Evolutionary conservation across 176 grass and related monocot species (phyloP).

Genomic region (Eragrostis curvula): DNA sequence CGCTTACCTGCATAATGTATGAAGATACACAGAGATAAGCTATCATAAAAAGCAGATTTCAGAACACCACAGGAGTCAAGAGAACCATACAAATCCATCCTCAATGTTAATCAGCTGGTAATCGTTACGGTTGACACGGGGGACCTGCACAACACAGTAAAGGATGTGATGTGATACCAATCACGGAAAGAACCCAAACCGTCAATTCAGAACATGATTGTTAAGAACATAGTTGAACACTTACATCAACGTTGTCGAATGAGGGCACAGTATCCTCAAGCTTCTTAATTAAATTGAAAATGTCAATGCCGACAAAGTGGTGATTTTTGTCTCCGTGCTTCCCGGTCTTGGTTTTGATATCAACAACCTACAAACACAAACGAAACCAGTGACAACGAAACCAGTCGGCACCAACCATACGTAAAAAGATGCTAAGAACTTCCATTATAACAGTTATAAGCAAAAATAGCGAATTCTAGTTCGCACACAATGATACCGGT

Average conservation of each 20-base stretch:
- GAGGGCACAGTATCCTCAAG: conserved; percentile 80
- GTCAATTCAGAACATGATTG: neutral
- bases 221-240: neutral
- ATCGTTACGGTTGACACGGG: conserved; percentile 68
- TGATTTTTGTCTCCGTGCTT: conserved; percentile 76
- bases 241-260: conserved; percentile 72
- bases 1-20: conserved; percentile 52
- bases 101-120: conserved; percentile 85
- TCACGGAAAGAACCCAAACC: neutral
- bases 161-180: conserved; percentile 1
- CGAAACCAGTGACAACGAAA: neutral
- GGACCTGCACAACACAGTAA: conserved; percentile 50
- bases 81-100: conserved; percentile 68
- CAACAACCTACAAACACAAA: conserved; percentile 57
- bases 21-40: neutral
- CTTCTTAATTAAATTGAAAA: conserved; percentile 76
- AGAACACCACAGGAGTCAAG: neutral
- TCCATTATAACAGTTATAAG: neutral
- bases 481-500: neutral
- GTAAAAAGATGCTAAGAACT: neutral
- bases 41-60: neutral
- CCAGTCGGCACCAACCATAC: neutral
- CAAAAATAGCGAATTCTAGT: neutral
- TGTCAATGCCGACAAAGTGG: conserved; percentile 75
- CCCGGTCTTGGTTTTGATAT: conserved; percentile 80